Percentiles rank a stretch among this genome's conserved stretches.
These are phyloP conservation scores for Talaromyces thailandensis DNA, from an alignment of 495 filamentous ascomycete species.

Conservation along the genomic window DNA sequence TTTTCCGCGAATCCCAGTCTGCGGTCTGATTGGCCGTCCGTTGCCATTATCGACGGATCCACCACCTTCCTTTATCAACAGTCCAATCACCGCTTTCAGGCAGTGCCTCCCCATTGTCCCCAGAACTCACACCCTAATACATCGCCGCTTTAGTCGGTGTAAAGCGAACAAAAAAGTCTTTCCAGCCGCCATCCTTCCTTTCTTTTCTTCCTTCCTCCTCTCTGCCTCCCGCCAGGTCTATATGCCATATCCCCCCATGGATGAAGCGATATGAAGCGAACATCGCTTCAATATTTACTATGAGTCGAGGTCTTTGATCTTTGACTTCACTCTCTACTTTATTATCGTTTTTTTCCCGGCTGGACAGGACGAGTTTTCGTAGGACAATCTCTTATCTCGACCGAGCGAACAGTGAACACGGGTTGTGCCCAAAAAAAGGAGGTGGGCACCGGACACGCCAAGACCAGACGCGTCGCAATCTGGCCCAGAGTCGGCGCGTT, in stretches of 20 bases:
- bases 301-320: background rate
- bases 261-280: background rate
- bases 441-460: background rate
- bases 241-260: background rate
- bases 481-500: background rate
- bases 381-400: background rate
- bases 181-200: slow-evolving; percentile 11
- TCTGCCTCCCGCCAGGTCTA: slow-evolving; percentile 6
- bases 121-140: slow-evolving; percentile 15
- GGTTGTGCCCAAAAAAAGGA: background rate
- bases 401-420: background rate
- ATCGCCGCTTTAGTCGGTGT: slow-evolving; percentile 32
- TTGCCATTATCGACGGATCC: slow-evolving; percentile 19
- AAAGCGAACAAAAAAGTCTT: slow-evolving; percentile 35
- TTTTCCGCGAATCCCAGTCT: slow-evolving; percentile 3
- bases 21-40: slow-evolving; percentile 16
- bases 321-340: background rate
- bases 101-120: slow-evolving; percentile 16
- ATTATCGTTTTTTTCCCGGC: background rate
- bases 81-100: slow-evolving; percentile 24
- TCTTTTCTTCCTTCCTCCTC: slow-evolving; percentile 20
- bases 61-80: slow-evolving; percentile 2
- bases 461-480: slow-evolving; percentile 2
- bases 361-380: background rate
- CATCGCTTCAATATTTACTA: background rate